Evolutionary conservation across 2,329 filamentous ascomycete species (phyloP).

Genomic region (Penicillium concentricum): DNA sequence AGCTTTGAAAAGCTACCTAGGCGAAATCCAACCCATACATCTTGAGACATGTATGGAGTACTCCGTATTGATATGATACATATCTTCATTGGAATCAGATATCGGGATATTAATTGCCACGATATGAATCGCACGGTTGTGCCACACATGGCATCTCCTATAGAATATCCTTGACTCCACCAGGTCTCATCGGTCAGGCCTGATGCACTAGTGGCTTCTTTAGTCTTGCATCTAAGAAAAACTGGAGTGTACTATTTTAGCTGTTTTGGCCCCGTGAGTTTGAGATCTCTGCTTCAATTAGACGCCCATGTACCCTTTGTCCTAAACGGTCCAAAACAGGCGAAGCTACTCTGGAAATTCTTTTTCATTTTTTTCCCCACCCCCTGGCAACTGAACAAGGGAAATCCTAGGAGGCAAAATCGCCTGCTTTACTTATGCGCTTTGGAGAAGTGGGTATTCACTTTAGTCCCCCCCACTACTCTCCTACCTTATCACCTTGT

Average conservation of each 20-base stretch:
- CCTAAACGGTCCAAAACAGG: conserved; percentile 14
- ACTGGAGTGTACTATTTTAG: neutral
- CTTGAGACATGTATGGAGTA: neutral
- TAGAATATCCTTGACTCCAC: conserved; percentile 8
- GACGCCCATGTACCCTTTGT: neutral
- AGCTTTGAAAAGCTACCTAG: neutral
- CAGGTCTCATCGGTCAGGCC: conserved; percentile 9
- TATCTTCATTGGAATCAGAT: too few species aligned
- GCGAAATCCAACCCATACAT: neutral
- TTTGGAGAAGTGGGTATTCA: conserved; percentile 10
- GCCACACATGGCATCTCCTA: conserved; percentile 13
- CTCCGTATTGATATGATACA: too few species aligned
- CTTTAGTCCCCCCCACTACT: conserved; percentile 1
- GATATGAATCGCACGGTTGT: conserved; percentile 15
- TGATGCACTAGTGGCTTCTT: conserved; percentile 9
- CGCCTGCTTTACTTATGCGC: conserved; percentile 1
- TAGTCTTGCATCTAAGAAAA: conserved; percentile 9
- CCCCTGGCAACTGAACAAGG: conserved; percentile 5
- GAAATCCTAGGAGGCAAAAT: conserved; percentile 7
- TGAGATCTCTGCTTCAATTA: conserved; percentile 1
- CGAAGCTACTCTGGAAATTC: conserved; percentile 4
- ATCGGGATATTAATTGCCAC: conserved; percentile 5
- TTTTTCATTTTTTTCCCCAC: neutral
- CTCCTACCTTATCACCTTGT: conserved; percentile 4
- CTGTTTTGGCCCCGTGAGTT: conserved; percentile 18